Conservation (phyloP, 2,329 filamentous ascomycete genomes). For the Cercospora sp. region DNA sequence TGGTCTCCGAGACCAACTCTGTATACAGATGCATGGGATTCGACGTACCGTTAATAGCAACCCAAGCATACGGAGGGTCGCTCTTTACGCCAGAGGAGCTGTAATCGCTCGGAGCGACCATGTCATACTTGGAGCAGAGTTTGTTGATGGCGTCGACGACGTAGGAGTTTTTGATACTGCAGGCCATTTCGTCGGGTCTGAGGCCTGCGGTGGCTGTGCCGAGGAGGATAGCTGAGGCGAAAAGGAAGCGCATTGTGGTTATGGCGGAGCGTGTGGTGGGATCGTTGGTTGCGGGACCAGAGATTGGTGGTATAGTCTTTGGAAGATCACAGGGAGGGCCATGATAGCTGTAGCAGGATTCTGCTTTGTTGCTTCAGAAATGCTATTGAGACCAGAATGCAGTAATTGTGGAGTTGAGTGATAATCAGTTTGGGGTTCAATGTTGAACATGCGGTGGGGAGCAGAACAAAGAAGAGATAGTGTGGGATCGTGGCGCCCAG, state of each 20-base stretch:
- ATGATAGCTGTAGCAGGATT: background rate
- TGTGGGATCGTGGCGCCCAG: background rate
- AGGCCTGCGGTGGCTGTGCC: background rate
- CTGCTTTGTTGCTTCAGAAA: background rate
- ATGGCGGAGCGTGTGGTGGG: background rate
- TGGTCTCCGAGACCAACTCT: no score
- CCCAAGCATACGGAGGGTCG: background rate
- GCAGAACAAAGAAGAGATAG: background rate
- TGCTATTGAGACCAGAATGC: slow-evolving; percentile 9
- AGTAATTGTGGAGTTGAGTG: background rate
- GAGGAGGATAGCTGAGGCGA: background rate
- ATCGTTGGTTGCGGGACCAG: background rate
- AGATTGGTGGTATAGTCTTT: background rate
- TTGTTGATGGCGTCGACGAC: slow-evolving; percentile 12
- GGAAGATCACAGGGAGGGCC: no score
- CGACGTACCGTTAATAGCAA: background rate
- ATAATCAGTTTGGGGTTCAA: background rate
- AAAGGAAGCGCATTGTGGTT: slow-evolving; percentile 1
- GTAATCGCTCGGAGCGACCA: slow-evolving; percentile 11
- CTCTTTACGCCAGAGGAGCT: background rate
- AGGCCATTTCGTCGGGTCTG: background rate
- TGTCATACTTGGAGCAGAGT: slow-evolving; percentile 15
- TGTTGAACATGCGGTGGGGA: background rate
- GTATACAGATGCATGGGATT: no score
- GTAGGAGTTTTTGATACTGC: slow-evolving; percentile 12